Evolutionary conservation across 2,329 filamentous ascomycete genomes (phyloP), one percentile per base, ranked within the genome.

Genomic region (Fusarium zealandicum): DNA sequence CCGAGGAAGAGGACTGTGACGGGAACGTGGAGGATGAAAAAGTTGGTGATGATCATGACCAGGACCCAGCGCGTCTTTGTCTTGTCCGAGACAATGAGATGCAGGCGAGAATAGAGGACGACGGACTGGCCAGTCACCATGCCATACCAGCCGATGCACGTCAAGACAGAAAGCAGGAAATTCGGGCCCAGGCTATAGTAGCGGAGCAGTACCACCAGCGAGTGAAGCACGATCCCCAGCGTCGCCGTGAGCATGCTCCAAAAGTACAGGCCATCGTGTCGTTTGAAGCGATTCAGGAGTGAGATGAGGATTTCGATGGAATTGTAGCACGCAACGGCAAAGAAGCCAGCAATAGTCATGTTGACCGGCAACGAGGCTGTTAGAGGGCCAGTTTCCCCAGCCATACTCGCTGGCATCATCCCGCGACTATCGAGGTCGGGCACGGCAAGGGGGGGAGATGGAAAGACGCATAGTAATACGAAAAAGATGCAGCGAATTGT

Each of bases 111-210:
- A 20, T 63, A 62, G 4, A 62, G 51, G 11, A 62, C 59, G 12
- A 62, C 51, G 11, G 59, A 62, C 45, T 62, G 59, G 1, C 59
- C 59, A 0, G 59, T 62, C 11, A 62, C 59, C 59, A 62, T 62
- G 4, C 59, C 59, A 43, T 63, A 63, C 59, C 59, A 62, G n/a
- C 59, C 59, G 6, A 62, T 12, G 14, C 59, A 63, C 0, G 59
- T 62, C 28, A 62, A 42, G 1, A 63, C 59, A n/a, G 45, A 63
- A 14, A 62, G 51, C 9, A 51, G 28, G 20, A 62, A 60, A 27
- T 62, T 62, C 1, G 59, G 59, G 1, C 59, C 59, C 35, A 62
- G 6, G 36, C 50, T 55, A 51, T 63, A 62, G 43, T 62, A 62
- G 7, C 59, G 56, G 12, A 62, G 22, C 22, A 62, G n/a, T 1